Conservation (phyloP, 306 rosid genomes). For the Malus orientalis region DNA sequence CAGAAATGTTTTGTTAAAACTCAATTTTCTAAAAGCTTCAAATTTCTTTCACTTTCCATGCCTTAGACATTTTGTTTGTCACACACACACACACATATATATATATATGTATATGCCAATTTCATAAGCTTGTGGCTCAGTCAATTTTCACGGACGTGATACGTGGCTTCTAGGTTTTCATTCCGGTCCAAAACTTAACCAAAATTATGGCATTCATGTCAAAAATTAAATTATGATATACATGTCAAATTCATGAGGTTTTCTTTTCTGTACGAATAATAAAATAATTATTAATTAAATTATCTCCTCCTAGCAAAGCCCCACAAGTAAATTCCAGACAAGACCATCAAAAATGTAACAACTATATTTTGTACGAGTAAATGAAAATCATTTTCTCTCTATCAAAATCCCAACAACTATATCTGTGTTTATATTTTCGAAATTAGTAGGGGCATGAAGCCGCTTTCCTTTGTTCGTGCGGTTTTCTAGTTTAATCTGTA, state of each 20-base stretch:
- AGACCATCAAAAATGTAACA: not conserved
- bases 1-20: accelerated
- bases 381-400: not conserved
- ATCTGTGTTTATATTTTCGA: too few species aligned
- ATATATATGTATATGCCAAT: conserved; percentile 1
- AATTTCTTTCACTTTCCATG: not conserved
- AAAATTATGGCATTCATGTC: not conserved
- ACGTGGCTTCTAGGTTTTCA: not conserved
- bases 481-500: too few species aligned
- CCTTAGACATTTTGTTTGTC: not conserved
- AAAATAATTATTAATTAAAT: too few species aligned
- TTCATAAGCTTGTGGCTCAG: not conserved
- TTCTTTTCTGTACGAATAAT: too few species aligned
- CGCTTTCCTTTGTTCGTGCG: too few species aligned
- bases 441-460: not conserved
- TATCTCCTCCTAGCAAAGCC: not conserved
- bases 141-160: not conserved
- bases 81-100: too few species aligned
- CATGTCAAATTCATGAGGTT: too few species aligned
- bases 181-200: conserved; percentile 8
- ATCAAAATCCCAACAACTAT: too few species aligned
- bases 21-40: not conserved
- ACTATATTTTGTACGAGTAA: not conserved
- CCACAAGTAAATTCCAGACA: not conserved
- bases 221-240: too few species aligned